phyloP scores from a whole-genome alignment of 768 basidiomycete genomes.

The Pleurotus ostreatus region DNA sequence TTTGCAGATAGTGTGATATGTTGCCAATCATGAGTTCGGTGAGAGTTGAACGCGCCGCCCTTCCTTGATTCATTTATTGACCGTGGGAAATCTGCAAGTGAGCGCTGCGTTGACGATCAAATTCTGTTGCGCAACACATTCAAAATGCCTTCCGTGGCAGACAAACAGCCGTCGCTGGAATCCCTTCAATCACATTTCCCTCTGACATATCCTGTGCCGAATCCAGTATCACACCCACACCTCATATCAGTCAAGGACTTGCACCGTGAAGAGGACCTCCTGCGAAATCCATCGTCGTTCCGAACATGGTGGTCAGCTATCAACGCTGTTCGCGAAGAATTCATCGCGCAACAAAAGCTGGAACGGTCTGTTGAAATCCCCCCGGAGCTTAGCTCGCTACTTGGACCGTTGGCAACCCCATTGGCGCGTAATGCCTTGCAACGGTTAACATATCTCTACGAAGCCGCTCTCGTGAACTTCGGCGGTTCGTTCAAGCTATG shows the following conservation, averaged over 20 bases:
- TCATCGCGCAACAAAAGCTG: constrained; percentile 50
- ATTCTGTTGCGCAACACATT: too few relatives aligned
- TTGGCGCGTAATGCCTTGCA: constrained; percentile 75
- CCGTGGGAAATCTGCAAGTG: too few relatives aligned
- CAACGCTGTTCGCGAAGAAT: constrained; percentile 65
- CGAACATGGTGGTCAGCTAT: constrained; percentile 93
- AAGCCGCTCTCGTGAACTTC: constrained; percentile 84
- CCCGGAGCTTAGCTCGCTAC: constrained; percentile 49
- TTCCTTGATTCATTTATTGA: too few relatives aligned
- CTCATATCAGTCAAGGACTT: constrained; percentile 75
- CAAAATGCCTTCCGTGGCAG: constrained; percentile 44
- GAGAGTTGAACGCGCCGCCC: too few relatives aligned
- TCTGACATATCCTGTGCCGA: constrained; percentile 80
- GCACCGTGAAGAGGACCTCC: constrained; percentile 88
- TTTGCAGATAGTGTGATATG: too few relatives aligned
- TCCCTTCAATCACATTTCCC: constrained; percentile 66
- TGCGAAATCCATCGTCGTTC: constrained; percentile 88
- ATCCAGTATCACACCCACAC: constrained; percentile 70
- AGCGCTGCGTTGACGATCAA: too few relatives aligned
- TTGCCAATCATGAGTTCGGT: too few relatives aligned
- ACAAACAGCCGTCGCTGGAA: constrained; percentile 22
- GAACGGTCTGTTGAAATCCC: constrained; percentile 46
- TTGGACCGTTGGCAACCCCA: constrained; percentile 78
- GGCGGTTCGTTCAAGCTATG: constrained; percentile 92
- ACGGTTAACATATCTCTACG: constrained; percentile 88